Base-by-base conservation (phyloP, 345 rosid species). In the Heritiera fomes region DNA sequence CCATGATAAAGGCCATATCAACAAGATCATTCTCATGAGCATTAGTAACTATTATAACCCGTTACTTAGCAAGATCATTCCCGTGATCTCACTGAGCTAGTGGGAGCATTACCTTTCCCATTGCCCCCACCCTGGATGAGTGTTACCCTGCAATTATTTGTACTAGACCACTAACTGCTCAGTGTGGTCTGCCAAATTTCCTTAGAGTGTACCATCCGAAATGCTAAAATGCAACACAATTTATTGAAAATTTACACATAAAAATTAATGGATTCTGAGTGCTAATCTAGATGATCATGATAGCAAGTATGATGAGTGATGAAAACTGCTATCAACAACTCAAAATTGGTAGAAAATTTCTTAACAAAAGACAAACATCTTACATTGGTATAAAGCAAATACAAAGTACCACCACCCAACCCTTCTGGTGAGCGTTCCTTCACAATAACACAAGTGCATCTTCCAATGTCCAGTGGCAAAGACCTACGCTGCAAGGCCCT, bases 401-500 rank as follows among this genome's bases (percentile, higher is more conserved):
- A 95, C 20, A 90, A 80, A 71, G 89, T 73, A 71, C 94, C 98
- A 6, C 88, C 88, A 8, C 61, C 52, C 17, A 89, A 82, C 17
- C 90, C 95, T 12, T 85, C 83, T 12, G 90, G 84, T 43, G 83
- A 84, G 63, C 85, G 81, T 79, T 93, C 98, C 84, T 87, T 95
- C 68, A 95, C 87, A 75, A 93, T 91, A 41, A 93, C 85, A 86
- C 98, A 95, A 71, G 96, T 90, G 80, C 97, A 95, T 84, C 89
- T 90, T 76, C 97, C 98, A 28, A 95, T 86, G 75, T 95, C 99
- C 90, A 89, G 23, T 43, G 97, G 99, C 88, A 95, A 78, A 64
- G 94, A 92, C 83, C 97, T 90, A 76, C 90, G 91, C 85, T 93
- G 75, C 88, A 92, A 86, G 0, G 96, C 87, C 92, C 98, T 92